These are phyloP conservation scores for Wolfiporia cocos DNA, from an alignment of 1,284 basidiomycete species.

Conservation along the genomic window DNA sequence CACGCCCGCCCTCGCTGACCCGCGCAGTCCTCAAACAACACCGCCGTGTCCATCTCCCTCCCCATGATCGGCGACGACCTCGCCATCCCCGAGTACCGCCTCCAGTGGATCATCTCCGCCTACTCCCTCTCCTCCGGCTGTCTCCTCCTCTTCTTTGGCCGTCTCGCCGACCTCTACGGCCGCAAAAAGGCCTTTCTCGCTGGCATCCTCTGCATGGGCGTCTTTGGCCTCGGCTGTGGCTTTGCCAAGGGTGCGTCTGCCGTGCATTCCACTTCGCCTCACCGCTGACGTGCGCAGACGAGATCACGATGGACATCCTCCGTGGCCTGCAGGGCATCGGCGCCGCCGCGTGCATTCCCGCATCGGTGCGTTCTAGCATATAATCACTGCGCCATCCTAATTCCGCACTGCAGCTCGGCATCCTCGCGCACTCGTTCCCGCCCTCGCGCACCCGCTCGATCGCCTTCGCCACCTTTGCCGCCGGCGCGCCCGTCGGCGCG, in stretches of 20 bases:
- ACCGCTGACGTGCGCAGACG: slow-evolving; percentile 29
- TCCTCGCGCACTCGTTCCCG: slow-evolving; percentile 71
- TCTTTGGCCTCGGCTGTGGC: slow-evolving; percentile 35
- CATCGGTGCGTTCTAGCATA: slow-evolving; percentile 44
- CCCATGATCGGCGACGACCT: slow-evolving; percentile 47
- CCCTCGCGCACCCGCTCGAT: slow-evolving; percentile 58
- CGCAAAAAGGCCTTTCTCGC: slow-evolving; percentile 44
- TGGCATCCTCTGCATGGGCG: slow-evolving; percentile 33
- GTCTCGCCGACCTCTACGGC: slow-evolving; percentile 56
- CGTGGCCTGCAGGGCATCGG: slow-evolving; percentile 70
- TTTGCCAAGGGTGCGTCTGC: slow-evolving; percentile 37
- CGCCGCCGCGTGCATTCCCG: slow-evolving; percentile 61
- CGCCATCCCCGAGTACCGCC: slow-evolving; percentile 32
- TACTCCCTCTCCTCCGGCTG: slow-evolving; percentile 44
- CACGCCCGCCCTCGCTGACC: not conserved
- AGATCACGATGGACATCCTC: slow-evolving; percentile 54
- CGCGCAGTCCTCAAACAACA: slow-evolving; percentile 26
- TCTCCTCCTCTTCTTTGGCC: slow-evolving; percentile 49
- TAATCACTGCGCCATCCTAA: not conserved
- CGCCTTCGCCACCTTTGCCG: slow-evolving; percentile 73
- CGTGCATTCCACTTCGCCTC: not conserved
- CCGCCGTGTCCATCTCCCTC: slow-evolving; percentile 39
- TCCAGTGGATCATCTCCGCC: slow-evolving; percentile 60
- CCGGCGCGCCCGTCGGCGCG: slow-evolving; percentile 77
- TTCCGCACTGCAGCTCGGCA: slow-evolving; percentile 50